These are phyloP conservation scores for Sporisorium graminicola DNA, from an alignment of 1,284 basidiomycete genomes.

Conservation along the genomic window DNA sequence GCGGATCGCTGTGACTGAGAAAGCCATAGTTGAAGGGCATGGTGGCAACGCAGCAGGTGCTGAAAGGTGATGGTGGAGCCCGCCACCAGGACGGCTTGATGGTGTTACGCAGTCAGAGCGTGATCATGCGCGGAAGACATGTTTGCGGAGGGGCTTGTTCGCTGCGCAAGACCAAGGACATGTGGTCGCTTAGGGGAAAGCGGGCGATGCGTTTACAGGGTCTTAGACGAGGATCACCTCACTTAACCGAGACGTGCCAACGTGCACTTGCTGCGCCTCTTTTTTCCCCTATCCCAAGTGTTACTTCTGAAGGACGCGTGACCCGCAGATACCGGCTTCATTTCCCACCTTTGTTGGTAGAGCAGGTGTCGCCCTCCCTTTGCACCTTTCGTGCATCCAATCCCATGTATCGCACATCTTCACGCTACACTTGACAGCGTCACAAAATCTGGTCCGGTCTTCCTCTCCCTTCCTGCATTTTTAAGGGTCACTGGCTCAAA, in stretches of 20 bases:
- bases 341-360: too few species aligned
- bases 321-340: too few species aligned
- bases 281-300: not conserved
- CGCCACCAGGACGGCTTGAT: not conserved
- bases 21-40: constrained; percentile 45
- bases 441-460: too few species aligned
- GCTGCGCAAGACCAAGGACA: not conserved
- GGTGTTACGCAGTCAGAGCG: not conserved
- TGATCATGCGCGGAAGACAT: constrained; percentile 1
- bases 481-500: too few species aligned
- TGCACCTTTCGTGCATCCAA: too few species aligned
- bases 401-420: too few species aligned
- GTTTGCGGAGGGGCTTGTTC: not conserved
- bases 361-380: too few species aligned
- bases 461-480: too few species aligned
- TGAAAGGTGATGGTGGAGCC: not conserved
- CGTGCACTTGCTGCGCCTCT: not conserved
- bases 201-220: not conserved
- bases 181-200: not conserved
- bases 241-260: too few species aligned
- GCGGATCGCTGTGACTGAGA: constrained; percentile 48
- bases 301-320: not conserved
- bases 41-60: not conserved
- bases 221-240: not conserved
- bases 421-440: too few species aligned